Evolutionary conservation across 2,329 filamentous ascomycete species (phyloP).

Genomic region (Daldinia sp.): DNA sequence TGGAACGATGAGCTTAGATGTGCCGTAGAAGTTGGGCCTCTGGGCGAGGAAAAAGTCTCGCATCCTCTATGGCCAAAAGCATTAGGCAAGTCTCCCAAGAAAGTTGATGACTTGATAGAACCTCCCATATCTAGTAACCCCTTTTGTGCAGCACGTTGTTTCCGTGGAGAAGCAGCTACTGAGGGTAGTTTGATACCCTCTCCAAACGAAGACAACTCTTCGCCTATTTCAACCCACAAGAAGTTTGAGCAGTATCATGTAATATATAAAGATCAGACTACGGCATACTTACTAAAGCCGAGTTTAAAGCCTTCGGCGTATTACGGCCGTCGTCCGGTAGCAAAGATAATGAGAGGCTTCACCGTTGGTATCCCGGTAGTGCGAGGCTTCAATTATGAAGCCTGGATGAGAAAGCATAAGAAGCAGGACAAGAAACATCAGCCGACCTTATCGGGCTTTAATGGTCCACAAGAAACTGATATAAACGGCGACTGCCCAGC

Average conservation of each 20-base stretch:
- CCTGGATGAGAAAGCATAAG: slow-evolving; percentile 78
- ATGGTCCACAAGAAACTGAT: slow-evolving; percentile 39
- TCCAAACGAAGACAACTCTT: slow-evolving; percentile 50
- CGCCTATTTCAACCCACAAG: slow-evolving; percentile 56
- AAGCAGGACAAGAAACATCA: slow-evolving; percentile 47
- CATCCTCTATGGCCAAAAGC: slow-evolving; percentile 81
- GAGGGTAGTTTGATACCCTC: slow-evolving; percentile 53
- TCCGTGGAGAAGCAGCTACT: slow-evolving; percentile 65
- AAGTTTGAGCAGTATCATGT: slow-evolving; percentile 81
- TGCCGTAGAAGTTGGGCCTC: slow-evolving; percentile 86
- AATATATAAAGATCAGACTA: slow-evolving; percentile 79
- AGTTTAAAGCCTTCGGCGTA: slow-evolving; percentile 85
- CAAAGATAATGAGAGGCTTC: slow-evolving; percentile 83
- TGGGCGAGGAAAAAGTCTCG: slow-evolving; percentile 90
- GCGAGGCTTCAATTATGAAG: slow-evolving; percentile 81
- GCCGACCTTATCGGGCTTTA: slow-evolving; percentile 41
- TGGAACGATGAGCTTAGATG: slow-evolving; percentile 92
- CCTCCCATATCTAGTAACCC: slow-evolving; percentile 60
- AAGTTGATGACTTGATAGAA: slow-evolving; percentile 47
- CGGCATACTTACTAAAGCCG: slow-evolving; percentile 87
- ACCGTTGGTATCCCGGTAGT: slow-evolving; percentile 88
- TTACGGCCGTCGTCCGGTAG: slow-evolving; percentile 80
- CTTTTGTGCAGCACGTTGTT: slow-evolving; percentile 68
- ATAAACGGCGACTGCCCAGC: slow-evolving; percentile 56
- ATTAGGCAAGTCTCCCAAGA: slow-evolving; percentile 47